Base-by-base conservation (phyloP, 345 rosid genomes). In the Ceriops tagal region DNA sequence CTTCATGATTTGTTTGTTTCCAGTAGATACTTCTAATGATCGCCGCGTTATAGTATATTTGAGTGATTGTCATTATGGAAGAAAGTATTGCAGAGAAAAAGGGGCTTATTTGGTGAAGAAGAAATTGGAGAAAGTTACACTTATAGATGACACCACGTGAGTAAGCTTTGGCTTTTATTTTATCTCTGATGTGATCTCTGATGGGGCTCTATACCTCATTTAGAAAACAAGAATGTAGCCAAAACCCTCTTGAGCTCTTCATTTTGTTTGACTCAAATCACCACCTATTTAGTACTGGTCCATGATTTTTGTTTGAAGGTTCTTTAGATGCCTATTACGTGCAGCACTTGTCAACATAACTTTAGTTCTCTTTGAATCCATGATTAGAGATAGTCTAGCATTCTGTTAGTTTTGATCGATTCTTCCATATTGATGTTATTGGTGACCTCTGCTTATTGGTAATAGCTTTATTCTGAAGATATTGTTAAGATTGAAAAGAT, bases 21-120 rank as follows among this genome's bases (percentile, higher is more conserved):
- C 86, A 92, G 99, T 98, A 95, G 85, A 88, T 95, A 74, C 78
- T 95, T 70, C 96, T 84, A 78, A 71, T 70, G 96, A 95, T 72
- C 92, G 96, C 5, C 92, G 93, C 1, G 82, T 92, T 22, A 83
- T 88, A 75, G 70, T 95, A 61, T 82, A 90, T 73, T 73, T 95
- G 53, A 88, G 86, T 66, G 80, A 76, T 59, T 95, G 97, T 78
- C 78, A 15, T 51, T 92, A 97, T 74, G 97, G 91, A 51, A 82
- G 87, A 68, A 79, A 74, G 69, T 85, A 80, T 73, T 95, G 99
- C 80, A 92, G 77, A 71, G 97, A 95, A 78, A 85, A 82, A 67
- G 84, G 92, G 51, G 88, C 96, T 49, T 87, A 58, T 65, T 58
- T 80, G 49, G 96, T 92, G 35, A 87, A 84, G 85, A 90, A 82